Evolutionary conservation across 2,329 filamentous ascomycete genomes (phyloP).

Genomic region (Claviceps sorghi): DNA sequence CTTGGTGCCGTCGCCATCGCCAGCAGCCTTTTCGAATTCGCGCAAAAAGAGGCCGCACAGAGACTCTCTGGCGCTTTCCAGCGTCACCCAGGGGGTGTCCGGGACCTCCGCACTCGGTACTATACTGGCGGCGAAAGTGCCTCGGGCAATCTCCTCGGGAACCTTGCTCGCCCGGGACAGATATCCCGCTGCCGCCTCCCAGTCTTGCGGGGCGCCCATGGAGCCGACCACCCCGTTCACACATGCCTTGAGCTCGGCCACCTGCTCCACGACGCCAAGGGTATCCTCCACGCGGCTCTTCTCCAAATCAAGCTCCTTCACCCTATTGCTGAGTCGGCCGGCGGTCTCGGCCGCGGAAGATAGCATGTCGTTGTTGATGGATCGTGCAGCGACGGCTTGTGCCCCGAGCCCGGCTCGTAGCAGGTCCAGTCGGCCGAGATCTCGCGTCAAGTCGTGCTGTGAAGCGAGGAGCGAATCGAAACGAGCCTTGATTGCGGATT

Average conservation of each 20-base stretch:
- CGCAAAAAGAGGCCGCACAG: constrained; percentile 80
- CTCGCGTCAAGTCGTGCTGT: constrained; percentile 73
- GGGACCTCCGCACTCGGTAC: constrained; percentile 94
- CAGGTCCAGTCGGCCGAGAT: constrained; percentile 75
- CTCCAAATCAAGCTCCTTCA: constrained; percentile 77
- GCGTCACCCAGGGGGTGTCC: constrained; percentile 72
- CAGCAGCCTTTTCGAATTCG: constrained; percentile 86
- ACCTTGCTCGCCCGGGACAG: constrained; percentile 70
- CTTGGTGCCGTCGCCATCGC: constrained; percentile 72
- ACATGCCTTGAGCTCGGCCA: constrained; percentile 91
- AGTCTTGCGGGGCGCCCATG: constrained; percentile 96
- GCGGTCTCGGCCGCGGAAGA: constrained; percentile 75
- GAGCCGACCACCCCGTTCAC: constrained; percentile 86
- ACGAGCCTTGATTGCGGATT: constrained; percentile 57
- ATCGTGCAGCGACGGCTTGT: constrained; percentile 69
- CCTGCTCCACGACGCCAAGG: constrained; percentile 82
- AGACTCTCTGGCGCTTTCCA: constrained; percentile 77
- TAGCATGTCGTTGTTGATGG: constrained; percentile 83
- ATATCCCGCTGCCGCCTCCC: constrained; percentile 91
- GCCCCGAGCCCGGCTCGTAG: constrained; percentile 77
- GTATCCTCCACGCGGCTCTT: constrained; percentile 86
- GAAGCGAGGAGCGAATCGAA: constrained; percentile 67
- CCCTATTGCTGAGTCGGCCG: constrained; percentile 68
- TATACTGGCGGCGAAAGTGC: constrained; percentile 78
- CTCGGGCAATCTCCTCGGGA: constrained; percentile 63